phyloP scores from a whole-genome alignment of 75 land plant species.

The Ceratopteris richardii region DNA sequence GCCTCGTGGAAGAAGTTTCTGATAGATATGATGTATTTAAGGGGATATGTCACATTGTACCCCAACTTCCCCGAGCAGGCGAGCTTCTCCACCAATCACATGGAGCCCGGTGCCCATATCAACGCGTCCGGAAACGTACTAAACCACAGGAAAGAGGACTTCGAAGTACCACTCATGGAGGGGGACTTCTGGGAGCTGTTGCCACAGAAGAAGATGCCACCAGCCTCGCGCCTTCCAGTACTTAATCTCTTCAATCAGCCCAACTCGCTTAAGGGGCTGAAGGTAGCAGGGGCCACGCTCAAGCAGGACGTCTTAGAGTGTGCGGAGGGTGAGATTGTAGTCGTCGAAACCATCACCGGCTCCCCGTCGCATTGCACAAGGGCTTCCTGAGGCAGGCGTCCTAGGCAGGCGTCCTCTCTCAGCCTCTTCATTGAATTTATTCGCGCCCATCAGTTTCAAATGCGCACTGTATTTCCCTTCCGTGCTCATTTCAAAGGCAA shows the following conservation, averaged over 20 bases:
- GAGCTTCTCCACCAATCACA: constrained; percentile 98
- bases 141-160: constrained; percentile 70
- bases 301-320: constrained; percentile 76
- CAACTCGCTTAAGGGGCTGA: constrained; percentile 62
- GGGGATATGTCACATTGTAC: constrained; percentile 87
- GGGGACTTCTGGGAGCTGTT: constrained; percentile 58
- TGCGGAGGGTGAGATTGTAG: constrained; percentile 44
- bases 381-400: too few species aligned
- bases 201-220: constrained; percentile 65
- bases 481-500: too few species aligned
- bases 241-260: constrained; percentile 96
- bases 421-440: too few species aligned
- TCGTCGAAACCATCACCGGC: constrained; percentile 66
- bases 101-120: constrained; percentile 99
- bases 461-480: too few species aligned
- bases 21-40: constrained; percentile 94
- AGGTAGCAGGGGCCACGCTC: constrained; percentile 90
- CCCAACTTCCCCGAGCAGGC: constrained; percentile 91
- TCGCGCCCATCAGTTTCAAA: too few species aligned
- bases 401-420: too few species aligned
- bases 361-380: constrained; percentile 55
- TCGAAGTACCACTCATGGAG: constrained; percentile 78
- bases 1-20: constrained; percentile 99
- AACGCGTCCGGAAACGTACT: constrained; percentile 82
- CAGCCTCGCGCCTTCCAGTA: constrained; percentile 76